Base-by-base conservation (phyloP, 179 eudicot species). In the Corrigiola litoralis region DNA sequence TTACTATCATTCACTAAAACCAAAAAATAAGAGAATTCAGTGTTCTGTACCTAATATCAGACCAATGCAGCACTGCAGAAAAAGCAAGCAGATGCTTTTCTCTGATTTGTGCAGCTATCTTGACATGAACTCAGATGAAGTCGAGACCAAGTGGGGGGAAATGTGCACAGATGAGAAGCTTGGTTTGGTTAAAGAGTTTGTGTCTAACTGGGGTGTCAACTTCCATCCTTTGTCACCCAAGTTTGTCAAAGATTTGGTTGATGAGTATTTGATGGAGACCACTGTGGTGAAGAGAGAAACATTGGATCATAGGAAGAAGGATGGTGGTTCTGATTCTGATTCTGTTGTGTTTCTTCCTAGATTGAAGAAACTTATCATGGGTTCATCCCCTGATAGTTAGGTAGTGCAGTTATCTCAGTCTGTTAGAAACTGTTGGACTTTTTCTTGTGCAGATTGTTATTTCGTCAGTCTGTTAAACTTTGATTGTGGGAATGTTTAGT, bases 161-260 rank as follows among this genome's bases (percentile, higher is more conserved):
- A 61, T 88, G 84, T 55, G 17, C 61, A 81, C 82, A 23, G 86
- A 80, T 53, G 86, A 86, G 10, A 82, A 77, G 54, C 33, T 74
- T 78, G 82, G 67, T 69, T 63, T 86, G 68, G 78, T 68, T 33
- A 67, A 77, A 71, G 87, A 69, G 59, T 87, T 87, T 77, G 79
- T 87, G 64, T 73, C 78, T 16, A 78, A 75, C 32, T 88, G 95
- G 95, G 81, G 87, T 47, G 74, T 42, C 23, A 61, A 69, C 61
- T 88, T 83, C 75, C 84, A 85, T 62, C 95, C 95, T 5, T 77
- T 88, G 47, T 83, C 89, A 24, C 74, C 84, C 0, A 79, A 65
- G 40, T 80, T 84, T 67, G 83, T 84, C 18, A 81, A 68, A 37
- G 87, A 77, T 32, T 68, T 88, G 79, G 72, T 88, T 25, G 87